A percentile compares a stretch with the other conserved stretches of the same genome.
These are phyloP conservation scores for Musa beccarii DNA, from an alignment of 176 grass and related monocot species.

Conservation along the genomic window DNA sequence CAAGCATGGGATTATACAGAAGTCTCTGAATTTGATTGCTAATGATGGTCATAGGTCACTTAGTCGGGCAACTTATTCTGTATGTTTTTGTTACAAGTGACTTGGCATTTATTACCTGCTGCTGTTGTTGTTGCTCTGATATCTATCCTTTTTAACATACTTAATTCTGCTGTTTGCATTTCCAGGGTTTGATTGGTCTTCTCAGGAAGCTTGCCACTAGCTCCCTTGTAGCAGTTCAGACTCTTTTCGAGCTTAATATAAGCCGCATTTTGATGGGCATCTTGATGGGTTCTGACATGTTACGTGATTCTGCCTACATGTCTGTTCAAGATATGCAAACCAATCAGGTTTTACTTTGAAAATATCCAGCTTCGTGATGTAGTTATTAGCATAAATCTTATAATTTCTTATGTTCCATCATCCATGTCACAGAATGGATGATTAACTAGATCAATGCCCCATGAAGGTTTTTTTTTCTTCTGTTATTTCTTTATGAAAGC, in stretches of 20 bases:
- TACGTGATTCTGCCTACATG: slow-evolving; percentile 53
- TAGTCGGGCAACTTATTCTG: slow-evolving; percentile 46
- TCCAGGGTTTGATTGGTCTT: slow-evolving; percentile 69
- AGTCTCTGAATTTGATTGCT: slow-evolving; percentile 57
- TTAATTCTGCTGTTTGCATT: slow-evolving; percentile 28
- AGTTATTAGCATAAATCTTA: no score
- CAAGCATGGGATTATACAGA: slow-evolving; percentile 49
- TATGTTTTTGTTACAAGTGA: slow-evolving; percentile 34
- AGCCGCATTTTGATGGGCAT: slow-evolving; percentile 66
- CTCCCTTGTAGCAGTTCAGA: slow-evolving; percentile 79
- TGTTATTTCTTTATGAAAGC: no score
- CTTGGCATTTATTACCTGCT: background rate
- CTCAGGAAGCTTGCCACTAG: slow-evolving; percentile 68
- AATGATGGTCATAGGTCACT: slow-evolving; percentile 38
- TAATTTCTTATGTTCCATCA: no score
- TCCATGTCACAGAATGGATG: no score
- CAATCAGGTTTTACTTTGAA: slow-evolving; percentile 47
- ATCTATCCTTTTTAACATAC: background rate
- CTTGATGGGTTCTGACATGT: slow-evolving; percentile 60
- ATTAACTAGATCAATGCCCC: no score
- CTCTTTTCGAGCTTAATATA: slow-evolving; percentile 71
- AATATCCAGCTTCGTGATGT: background rate
- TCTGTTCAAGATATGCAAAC: slow-evolving; percentile 55
- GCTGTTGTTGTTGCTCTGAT: background rate
- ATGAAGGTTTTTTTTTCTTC: no score